Percentiles rank a stretch among this genome's conserved stretches.
Evolutionary conservation across 2,329 filamentous ascomycete species (phyloP).

Genomic region (Aspergillus floridensis): DNA sequence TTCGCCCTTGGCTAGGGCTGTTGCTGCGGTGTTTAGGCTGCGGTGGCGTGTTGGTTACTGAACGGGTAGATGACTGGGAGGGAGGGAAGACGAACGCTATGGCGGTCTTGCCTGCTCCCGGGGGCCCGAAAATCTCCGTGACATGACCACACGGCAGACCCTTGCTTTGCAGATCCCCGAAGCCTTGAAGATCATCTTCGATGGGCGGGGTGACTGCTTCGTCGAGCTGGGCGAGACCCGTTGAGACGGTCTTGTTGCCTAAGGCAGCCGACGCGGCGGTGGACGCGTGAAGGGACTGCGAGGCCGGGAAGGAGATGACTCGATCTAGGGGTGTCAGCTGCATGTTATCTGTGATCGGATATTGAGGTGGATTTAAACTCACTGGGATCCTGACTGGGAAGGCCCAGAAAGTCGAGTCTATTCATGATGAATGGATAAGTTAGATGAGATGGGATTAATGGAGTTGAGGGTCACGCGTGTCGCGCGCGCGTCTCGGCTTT

Average conservation of each 20-base stretch:
- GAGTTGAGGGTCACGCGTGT: neutral
- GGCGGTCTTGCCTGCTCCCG: slow-evolving; percentile 80
- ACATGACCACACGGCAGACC: slow-evolving; percentile 75
- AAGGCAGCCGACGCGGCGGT: slow-evolving; percentile 14
- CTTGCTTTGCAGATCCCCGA: slow-evolving; percentile 29
- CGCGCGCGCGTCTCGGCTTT: neutral
- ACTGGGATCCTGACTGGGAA: neutral
- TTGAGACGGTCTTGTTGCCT: slow-evolving; percentile 29
- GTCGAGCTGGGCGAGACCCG: slow-evolving; percentile 51
- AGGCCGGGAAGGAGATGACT: slow-evolving; percentile 36
- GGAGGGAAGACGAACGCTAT: slow-evolving; percentile 61
- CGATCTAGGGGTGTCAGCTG: slow-evolving; percentile 24
- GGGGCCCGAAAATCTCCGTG: slow-evolving; percentile 83
- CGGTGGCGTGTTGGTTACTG: neutral
- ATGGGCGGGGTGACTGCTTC: slow-evolving; percentile 23
- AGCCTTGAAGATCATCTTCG: slow-evolving; percentile 16
- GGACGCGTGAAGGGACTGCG: slow-evolving; percentile 35
- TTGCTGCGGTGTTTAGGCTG: slow-evolving; percentile 69
- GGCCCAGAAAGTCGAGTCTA: neutral
- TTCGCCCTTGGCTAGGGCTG: slow-evolving; percentile 59
- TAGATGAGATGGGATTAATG: neutral
- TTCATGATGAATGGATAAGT: neutral
- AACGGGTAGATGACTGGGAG: slow-evolving; percentile 15
- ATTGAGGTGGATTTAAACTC: neutral
- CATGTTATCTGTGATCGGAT: neutral